A percentile compares a stretch with the other conserved stretches of the same genome.
phyloP scores from a whole-genome alignment of 352 stramenopile genomes.

The Phytophthora sp. region DNA sequence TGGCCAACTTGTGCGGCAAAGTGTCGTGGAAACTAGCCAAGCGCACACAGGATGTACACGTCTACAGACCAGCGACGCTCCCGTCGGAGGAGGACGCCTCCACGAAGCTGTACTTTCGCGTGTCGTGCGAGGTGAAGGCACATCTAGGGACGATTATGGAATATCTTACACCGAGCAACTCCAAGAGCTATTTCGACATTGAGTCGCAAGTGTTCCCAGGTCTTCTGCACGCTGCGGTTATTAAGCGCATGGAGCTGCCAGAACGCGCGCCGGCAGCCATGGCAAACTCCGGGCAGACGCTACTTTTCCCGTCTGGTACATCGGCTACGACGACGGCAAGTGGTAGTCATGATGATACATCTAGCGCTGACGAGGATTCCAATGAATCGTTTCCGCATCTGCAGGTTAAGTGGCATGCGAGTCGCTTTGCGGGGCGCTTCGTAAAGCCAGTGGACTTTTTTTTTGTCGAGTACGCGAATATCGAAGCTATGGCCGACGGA shows the following conservation, averaged over 20 bases:
- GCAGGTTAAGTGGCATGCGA: conserved; percentile 88
- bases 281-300: conserved; percentile 28
- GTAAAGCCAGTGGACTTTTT: conserved; percentile 88
- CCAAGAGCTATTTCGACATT: conserved; percentile 79
- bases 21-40: conserved; percentile 74
- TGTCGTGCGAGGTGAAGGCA: conserved; percentile 86
- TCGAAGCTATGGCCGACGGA: conserved; percentile 71
- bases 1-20: conserved; percentile 62
- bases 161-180: conserved; percentile 73
- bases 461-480: conserved; percentile 88
- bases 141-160: conserved; percentile 82
- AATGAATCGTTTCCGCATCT: conserved; percentile 65
- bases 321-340: conserved; percentile 39
- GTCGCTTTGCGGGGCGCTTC: conserved; percentile 79
- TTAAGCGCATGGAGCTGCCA: conserved; percentile 79
- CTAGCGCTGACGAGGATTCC: conserved; percentile 50
- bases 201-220: conserved; percentile 85
- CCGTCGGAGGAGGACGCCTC: conserved; percentile 49
- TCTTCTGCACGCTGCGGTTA: conserved; percentile 75
- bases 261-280: conserved; percentile 20
- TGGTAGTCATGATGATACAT: conserved; percentile 49
- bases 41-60: conserved; percentile 82
- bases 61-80: conserved; percentile 65
- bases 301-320: conserved; percentile 31
- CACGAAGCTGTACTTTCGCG: conserved; percentile 79